Evolutionary conservation across 129 eudicot genomes (phyloP).

Genomic region (Heracleum sosnowskyi): DNA sequence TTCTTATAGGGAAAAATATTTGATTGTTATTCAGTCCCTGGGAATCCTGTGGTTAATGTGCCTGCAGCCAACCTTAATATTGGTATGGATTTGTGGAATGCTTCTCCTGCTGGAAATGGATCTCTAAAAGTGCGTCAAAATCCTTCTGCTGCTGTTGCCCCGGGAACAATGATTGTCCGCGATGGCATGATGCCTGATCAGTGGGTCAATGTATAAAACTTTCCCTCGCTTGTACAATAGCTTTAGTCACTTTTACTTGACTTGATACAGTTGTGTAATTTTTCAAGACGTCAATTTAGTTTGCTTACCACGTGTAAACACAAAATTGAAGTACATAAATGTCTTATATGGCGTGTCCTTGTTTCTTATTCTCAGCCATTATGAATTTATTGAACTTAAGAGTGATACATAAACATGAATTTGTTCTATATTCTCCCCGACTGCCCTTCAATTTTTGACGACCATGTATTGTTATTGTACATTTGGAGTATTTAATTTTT

Average conservation of each 20-base stretch:
- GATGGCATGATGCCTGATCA: conserved; percentile 62
- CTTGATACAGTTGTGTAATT: neutral
- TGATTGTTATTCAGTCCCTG: conserved; percentile 54
- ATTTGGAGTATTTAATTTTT: neutral
- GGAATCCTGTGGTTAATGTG: conserved; percentile 54
- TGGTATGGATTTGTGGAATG: conserved; percentile 94
- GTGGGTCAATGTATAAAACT: conserved; percentile 56
- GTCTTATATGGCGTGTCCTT: neutral
- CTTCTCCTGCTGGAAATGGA: conserved; percentile 54
- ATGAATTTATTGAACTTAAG: neutral
- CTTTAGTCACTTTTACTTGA: neutral
- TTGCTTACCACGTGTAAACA: neutral
- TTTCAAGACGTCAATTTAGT: neutral
- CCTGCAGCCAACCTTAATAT: conserved; percentile 73
- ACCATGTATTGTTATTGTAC: neutral
- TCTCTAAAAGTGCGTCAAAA: conserved; percentile 51
- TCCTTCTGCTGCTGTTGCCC: conserved; percentile 35
- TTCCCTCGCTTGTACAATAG: neutral
- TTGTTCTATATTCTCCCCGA: neutral
- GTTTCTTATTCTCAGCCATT: neutral
- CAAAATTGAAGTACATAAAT: neutral
- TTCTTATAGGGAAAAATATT: too few relatives aligned
- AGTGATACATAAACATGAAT: neutral
- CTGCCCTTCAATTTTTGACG: neutral
- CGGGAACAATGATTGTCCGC: conserved; percentile 27